A percentile compares a stretch with the other conserved stretches of the same genome.
These are phyloP conservation scores for Avena atlantica DNA, from an alignment of 176 grass and related monocot genomes.

Conservation along the genomic window DNA sequence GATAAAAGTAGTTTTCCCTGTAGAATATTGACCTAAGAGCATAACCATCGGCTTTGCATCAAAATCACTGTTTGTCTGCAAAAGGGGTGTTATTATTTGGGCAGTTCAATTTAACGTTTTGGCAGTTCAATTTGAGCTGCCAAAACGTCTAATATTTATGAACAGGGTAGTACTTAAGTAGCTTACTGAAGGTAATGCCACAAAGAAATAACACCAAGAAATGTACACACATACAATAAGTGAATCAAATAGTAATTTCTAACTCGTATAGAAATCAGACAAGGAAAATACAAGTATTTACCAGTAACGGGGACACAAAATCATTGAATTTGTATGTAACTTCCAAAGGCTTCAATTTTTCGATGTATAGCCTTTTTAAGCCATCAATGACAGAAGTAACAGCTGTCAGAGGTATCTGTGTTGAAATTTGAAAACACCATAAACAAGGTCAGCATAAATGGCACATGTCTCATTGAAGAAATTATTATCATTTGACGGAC, in stretches of 20 bases:
- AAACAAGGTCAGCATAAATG: slow-evolving; percentile 42
- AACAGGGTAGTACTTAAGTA: neutral
- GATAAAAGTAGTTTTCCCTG: slow-evolving; percentile 98
- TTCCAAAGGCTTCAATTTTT: slow-evolving; percentile 98
- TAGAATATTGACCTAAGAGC: slow-evolving; percentile 99
- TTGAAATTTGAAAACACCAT: slow-evolving; percentile 37
- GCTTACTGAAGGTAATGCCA: slow-evolving; percentile 28
- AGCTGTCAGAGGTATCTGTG: slow-evolving; percentile 86
- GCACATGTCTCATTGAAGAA: neutral
- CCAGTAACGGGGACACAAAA: slow-evolving; percentile 91
- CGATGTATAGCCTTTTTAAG: slow-evolving; percentile 87
- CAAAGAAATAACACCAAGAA: neutral
- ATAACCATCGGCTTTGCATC: slow-evolving; percentile 99
- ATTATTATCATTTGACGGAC: slow-evolving; percentile 11
- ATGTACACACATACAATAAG: neutral
- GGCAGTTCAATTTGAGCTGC: too few species aligned
- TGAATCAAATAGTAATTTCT: neutral
- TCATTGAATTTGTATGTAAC: slow-evolving; percentile 96
- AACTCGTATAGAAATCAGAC: slow-evolving; percentile 2
- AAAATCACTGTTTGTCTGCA: slow-evolving; percentile 97
- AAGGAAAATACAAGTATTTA: slow-evolving; percentile 38
- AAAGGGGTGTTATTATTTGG: slow-evolving; percentile 25
- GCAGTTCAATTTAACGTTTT: too few species aligned
- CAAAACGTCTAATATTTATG: too few species aligned
- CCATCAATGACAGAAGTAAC: slow-evolving; percentile 97